A percentile compares a stretch with the other conserved stretches of the same genome.
These are phyloP conservation scores for Bathelium albidoporum DNA, from an alignment of 495 filamentous ascomycete species.

Conservation along the genomic window DNA sequence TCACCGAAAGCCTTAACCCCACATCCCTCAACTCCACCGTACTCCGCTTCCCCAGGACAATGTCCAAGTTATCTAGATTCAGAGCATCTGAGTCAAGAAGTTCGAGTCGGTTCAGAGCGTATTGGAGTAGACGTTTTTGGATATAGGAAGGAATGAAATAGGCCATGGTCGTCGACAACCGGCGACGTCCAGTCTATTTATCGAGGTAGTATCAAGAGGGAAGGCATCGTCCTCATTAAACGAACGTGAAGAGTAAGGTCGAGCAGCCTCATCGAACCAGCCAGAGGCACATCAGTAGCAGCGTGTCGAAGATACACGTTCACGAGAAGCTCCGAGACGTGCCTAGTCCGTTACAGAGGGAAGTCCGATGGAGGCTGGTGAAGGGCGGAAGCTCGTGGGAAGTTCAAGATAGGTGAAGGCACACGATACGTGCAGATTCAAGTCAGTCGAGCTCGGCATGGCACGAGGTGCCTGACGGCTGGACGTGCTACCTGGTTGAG, in stretches of 20 bases:
- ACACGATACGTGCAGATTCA: not conserved
- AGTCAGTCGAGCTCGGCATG: not conserved
- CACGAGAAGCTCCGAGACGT: not conserved
- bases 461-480: not conserved
- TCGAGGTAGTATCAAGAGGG: not conserved
- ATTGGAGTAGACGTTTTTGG: constrained; percentile 51
- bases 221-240: not conserved
- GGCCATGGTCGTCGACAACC: constrained; percentile 22
- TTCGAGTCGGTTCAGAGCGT: constrained; percentile 67
- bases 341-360: not conserved
- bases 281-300: not conserved
- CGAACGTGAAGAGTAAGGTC: not conserved
- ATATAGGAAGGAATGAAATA: constrained; percentile 67
- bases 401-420: not conserved
- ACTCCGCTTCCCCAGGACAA: constrained; percentile 64
- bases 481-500: not conserved
- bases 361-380: not conserved
- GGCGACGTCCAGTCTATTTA: not conserved
- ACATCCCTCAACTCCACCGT: constrained; percentile 75
- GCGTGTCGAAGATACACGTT: not conserved
- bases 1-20: constrained; percentile 36
- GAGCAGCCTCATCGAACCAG: not conserved
- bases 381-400: too few relatives aligned
- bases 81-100: constrained; percentile 71
- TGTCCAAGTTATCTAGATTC: constrained; percentile 68